Base-by-base conservation (phyloP, 495 filamentous ascomycete species). In the Evernia prunastri region DNA sequence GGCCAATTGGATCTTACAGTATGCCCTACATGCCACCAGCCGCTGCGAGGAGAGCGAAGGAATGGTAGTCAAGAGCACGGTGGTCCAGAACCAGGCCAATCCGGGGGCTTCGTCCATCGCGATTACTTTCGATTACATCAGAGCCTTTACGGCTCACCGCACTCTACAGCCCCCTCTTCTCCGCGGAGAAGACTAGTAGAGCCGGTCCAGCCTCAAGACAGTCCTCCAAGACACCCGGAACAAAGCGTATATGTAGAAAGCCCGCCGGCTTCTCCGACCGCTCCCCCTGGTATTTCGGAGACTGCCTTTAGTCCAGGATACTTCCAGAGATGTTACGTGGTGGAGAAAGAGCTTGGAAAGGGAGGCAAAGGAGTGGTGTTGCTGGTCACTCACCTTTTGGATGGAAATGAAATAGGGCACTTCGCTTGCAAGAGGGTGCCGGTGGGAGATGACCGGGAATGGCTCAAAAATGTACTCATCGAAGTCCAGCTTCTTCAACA, bases 391-490 rank as follows among this genome's bases (percentile, higher is more conserved):
- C 94, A 98, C 77, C 78, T 96, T 60, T 81, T 98, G 59, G 94
- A 96, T 72, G 85, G 89, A 10, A 91, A 96, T 40, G 81, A 84
- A 18, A 84, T 97, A 9, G 94, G 89, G 1, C 83, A 96, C 61
- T 98, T 96, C 75, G 94, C 94, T 31, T 98, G 94, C 80, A 98
- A 98, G 73, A 84, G 94, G 43, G 91, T 98, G 1, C 95, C 94
- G 6, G 94, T 98, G 18, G 90, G 94, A 29, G 87, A 98, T 70
- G 91, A 97, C 68, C 94, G 96, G 69, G 86, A 89, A 63, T 98
- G 94, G 94, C 76, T 98, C 23, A 89, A 95, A 72, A 97, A 96
- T 68, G 89, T 97, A 8, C 80, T 98, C 58, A 82, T 90, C 36
- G 94, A 98, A 75, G 95, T 97, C 4, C 91, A 93, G 73, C 80